A percentile compares a stretch with the other conserved stretches of the same genome.
These are phyloP conservation scores for Syncephalastrum sp. DNA, from an alignment of 371 early-diverging fungal genomes.

Conservation along the genomic window DNA sequence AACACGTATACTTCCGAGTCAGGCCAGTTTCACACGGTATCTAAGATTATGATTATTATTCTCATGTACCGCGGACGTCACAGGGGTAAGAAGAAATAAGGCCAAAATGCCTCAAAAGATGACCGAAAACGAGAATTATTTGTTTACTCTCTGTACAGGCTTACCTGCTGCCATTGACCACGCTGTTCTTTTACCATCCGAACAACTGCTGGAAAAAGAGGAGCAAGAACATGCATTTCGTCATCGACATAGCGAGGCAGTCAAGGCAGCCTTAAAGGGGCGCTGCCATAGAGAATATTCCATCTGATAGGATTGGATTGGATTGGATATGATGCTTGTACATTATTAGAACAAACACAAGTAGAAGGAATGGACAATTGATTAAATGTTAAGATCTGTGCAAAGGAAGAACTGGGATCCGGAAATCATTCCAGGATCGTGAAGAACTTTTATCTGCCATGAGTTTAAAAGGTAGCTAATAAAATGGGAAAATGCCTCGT, in stretches of 20 bases:
- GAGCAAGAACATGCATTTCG: slow-evolving; percentile 10
- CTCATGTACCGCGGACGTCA: slow-evolving; percentile 25
- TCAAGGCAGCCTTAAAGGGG: too few species aligned
- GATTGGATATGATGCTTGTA: too few species aligned
- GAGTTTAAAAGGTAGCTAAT: too few species aligned
- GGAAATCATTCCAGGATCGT: too few species aligned
- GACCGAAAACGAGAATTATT: not conserved
- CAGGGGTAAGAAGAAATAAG: slow-evolving; percentile 12
- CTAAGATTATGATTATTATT: slow-evolving; percentile 15
- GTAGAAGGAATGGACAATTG: too few species aligned
- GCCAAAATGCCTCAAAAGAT: not conserved
- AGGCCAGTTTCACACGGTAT: slow-evolving; percentile 13
- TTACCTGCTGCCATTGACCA: slow-evolving; percentile 48
- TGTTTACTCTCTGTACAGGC: slow-evolving; percentile 18
- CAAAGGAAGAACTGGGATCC: too few species aligned
- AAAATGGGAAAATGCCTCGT: too few species aligned
- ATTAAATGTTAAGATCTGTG: too few species aligned
- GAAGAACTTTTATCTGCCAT: too few species aligned
- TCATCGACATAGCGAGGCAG: slow-evolving; percentile 4
- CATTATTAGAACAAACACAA: too few species aligned
- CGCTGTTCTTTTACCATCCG: slow-evolving; percentile 47
- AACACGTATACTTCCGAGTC: slow-evolving; percentile 8
- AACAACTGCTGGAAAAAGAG: slow-evolving; percentile 15
- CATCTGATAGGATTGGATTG: too few species aligned
- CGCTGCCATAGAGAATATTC: too few species aligned